Conservation (phyloP, 208 protist species). For the Trypanosoma lewisi region DNA sequence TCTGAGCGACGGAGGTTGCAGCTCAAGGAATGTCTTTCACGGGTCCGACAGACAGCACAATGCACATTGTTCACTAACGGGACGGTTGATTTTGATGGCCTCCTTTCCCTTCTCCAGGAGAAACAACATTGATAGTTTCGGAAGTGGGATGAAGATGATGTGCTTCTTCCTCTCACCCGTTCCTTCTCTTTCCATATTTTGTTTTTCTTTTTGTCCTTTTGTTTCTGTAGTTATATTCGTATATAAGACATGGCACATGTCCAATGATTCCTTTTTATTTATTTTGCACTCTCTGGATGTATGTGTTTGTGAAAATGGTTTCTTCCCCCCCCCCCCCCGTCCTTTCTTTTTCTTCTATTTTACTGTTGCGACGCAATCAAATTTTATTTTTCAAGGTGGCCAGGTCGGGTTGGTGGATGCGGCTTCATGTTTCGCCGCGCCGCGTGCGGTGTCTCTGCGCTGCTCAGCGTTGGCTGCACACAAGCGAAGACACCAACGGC, state of each 20-base stretch:
- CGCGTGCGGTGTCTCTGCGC: neutral
- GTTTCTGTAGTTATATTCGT: too few species aligned
- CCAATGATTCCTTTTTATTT: too few species aligned
- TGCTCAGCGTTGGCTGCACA: neutral
- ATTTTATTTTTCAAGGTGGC: neutral
- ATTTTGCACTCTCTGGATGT: too few species aligned
- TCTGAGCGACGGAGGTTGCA: constrained; percentile 7
- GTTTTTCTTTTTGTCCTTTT: too few species aligned
- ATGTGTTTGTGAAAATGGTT: too few species aligned
- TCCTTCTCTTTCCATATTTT: neutral
- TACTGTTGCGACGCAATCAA: neutral
- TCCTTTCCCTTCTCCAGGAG: constrained; percentile 19
- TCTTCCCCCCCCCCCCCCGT: neutral
- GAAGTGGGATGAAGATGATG: neutral
- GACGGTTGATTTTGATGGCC: constrained; percentile 18
- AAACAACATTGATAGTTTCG: neutral
- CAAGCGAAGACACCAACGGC: neutral
- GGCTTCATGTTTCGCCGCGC: neutral
- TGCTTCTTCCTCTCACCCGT: neutral
- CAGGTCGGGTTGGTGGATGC: neutral
- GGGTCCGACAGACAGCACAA: constrained; percentile 7
- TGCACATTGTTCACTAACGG: constrained; percentile 14
- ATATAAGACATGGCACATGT: too few species aligned
- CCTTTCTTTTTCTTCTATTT: constrained; percentile 11
- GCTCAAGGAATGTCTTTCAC: constrained; percentile 12